Evolutionary conservation across 2,329 filamentous ascomycete species (phyloP).

Genomic region (Aspergillus pseudotamarii): DNA sequence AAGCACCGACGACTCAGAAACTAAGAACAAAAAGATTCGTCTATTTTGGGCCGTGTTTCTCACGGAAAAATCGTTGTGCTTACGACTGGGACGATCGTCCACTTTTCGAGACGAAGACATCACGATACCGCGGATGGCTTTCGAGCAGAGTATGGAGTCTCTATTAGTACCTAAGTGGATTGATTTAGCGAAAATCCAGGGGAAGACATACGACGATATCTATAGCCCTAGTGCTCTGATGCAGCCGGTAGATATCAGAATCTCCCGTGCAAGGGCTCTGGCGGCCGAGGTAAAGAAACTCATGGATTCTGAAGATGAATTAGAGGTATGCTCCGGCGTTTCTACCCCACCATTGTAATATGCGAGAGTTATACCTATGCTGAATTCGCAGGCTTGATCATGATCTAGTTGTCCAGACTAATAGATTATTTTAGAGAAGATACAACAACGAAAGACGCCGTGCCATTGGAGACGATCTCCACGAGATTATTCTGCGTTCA

Average conservation of each 20-base stretch:
- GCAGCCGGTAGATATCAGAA: slow-evolving; percentile 14
- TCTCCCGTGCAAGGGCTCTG: slow-evolving; percentile 12
- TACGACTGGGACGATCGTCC: slow-evolving; percentile 7
- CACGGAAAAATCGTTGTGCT: not conserved
- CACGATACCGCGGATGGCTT: not conserved
- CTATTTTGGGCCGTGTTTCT: slow-evolving; percentile 7
- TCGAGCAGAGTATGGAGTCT: not conserved
- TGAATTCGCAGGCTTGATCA: not conserved
- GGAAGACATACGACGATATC: slow-evolving; percentile 16
- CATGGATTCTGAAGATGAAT: slow-evolving; percentile 1
- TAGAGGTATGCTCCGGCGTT: not conserved
- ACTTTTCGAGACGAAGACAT: slow-evolving; percentile 8
- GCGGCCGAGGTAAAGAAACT: slow-evolving; percentile 10
- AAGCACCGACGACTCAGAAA: not conserved
- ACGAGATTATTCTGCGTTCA: not conserved
- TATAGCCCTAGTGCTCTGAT: slow-evolving; percentile 19
- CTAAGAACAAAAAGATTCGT: slow-evolving; percentile 1
- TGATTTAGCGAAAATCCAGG: slow-evolving; percentile 15
- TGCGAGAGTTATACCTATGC: not conserved
- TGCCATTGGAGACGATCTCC: not conserved
- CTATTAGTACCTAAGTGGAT: slow-evolving; percentile 9
- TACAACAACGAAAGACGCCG: not conserved
- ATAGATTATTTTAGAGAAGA: not conserved
- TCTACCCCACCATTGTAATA: not conserved
- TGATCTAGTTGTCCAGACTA: not conserved